A percentile compares a stretch with the other conserved stretches of the same genome.
These are phyloP conservation scores for Rhizophora apiculata DNA, from an alignment of 345 rosid species.

Conservation along the genomic window DNA sequence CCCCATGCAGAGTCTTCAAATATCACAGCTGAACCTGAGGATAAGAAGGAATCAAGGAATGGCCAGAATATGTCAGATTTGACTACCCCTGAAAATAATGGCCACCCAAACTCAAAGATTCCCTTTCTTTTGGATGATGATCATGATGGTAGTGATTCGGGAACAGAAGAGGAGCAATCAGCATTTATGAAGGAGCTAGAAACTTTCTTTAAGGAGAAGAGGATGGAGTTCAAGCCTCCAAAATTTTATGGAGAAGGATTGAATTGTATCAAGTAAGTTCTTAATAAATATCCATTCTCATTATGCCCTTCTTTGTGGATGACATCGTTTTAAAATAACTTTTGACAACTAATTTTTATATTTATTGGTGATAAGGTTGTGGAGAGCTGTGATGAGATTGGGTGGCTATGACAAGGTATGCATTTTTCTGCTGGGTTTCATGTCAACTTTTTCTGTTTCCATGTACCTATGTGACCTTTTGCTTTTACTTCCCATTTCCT, in stretches of 20 bases:
- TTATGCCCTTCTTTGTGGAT: background rate
- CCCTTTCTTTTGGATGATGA: constrained; percentile 38
- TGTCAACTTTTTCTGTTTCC: background rate
- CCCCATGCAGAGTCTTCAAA: constrained; percentile 36
- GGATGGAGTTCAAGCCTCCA: constrained; percentile 68
- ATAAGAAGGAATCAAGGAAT: constrained; percentile 29
- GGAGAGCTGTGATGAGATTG: constrained; percentile 65
- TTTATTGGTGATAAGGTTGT: constrained; percentile 41
- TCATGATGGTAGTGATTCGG: constrained; percentile 54
- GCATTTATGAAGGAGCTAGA: constrained; percentile 58
- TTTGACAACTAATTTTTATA: background rate
- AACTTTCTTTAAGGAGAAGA: constrained; percentile 49
- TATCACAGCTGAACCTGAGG: constrained; percentile 31
- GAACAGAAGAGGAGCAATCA: constrained; percentile 61
- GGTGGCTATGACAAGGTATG: constrained; percentile 77
- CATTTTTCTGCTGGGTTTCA: background rate
- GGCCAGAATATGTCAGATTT: constrained; percentile 27
- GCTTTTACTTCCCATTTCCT: too few relatives aligned
- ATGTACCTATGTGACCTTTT: too few relatives aligned
- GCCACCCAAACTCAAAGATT: constrained; percentile 31
- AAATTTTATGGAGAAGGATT: constrained; percentile 67
- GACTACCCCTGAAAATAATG: constrained; percentile 27
- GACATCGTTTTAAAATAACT: background rate
- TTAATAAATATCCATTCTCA: background rate
- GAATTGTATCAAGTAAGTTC: constrained; percentile 65